A percentile compares a stretch with the other conserved stretches of the same genome.
phyloP scores from a whole-genome alignment of 352 stramenopile species.

The Globisporangium acanthophoron region DNA sequence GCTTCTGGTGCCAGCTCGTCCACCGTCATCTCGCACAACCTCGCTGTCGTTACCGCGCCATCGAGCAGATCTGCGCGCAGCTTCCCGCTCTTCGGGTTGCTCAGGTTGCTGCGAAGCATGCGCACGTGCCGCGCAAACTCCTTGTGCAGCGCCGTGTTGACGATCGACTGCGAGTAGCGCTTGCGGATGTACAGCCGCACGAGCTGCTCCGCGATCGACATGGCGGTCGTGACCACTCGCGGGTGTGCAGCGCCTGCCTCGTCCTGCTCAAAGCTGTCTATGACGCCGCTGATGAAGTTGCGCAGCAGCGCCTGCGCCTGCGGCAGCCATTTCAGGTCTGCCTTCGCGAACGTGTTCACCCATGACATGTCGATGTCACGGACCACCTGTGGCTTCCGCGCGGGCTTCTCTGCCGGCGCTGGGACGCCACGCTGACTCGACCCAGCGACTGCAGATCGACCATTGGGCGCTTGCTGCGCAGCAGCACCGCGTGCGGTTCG shows the following conservation, averaged over 20 bases:
- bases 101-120: constrained; percentile 47
- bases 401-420: background rate
- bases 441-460: background rate
- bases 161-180: constrained; percentile 14
- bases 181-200: constrained; percentile 30
- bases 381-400: background rate
- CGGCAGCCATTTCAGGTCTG: constrained; percentile 40
- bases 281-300: constrained; percentile 34
- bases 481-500: background rate
- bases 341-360: constrained; percentile 17
- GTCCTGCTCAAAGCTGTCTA: constrained; percentile 35
- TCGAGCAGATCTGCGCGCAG: constrained; percentile 34
- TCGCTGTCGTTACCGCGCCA: constrained; percentile 14
- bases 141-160: constrained; percentile 30
- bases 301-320: constrained; percentile 17
- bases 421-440: too few species aligned
- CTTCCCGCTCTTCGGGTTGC: constrained; percentile 30
- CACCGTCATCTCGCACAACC: constrained; percentile 40
- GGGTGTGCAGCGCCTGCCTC: constrained; percentile 2
- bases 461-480: background rate
- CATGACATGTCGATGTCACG: constrained; percentile 29
- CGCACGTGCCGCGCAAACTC: constrained; percentile 42
- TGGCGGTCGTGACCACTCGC: constrained; percentile 16
- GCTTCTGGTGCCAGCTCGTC: constrained; percentile 44
- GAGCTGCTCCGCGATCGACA: constrained; percentile 24